Percentiles rank a stretch among this genome's conserved stretches.
These are phyloP conservation scores for Fusarium kyushuense DNA, from an alignment of 2,329 filamentous ascomycete genomes.

Conservation along the genomic window DNA sequence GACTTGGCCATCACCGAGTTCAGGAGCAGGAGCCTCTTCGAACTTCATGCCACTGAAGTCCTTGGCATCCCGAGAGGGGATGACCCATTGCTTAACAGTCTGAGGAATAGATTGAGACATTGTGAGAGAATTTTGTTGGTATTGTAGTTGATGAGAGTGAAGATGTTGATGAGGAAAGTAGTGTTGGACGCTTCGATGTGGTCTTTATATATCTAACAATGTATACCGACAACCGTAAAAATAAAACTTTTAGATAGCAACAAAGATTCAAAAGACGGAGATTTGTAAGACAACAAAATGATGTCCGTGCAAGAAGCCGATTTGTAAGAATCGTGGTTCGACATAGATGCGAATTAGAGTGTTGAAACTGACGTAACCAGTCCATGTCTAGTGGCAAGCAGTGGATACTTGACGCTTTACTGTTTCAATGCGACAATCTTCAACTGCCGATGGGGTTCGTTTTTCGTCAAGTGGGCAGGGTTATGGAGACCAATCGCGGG, in stretches of 20 bases:
- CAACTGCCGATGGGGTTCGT: conserved; percentile 14
- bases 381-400: background rate
- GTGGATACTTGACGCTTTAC: conserved; percentile 30
- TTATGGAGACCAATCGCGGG: conserved; percentile 23
- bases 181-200: background rate
- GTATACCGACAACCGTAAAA: background rate
- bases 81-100: conserved; percentile 68
- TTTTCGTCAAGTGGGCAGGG: background rate
- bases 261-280: conserved; percentile 10
- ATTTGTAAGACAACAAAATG: conserved; percentile 19
- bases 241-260: background rate
- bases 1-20: conserved; percentile 76
- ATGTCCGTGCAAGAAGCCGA: conserved; percentile 24
- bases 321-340: conserved; percentile 31
- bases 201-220: conserved; percentile 16
- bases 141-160: background rate
- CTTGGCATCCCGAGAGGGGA: conserved; percentile 56
- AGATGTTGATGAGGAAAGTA: background rate
- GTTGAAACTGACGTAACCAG: conserved; percentile 32
- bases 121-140: conserved; percentile 1
- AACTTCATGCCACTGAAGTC: conserved; percentile 71
- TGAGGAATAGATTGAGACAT: conserved; percentile 49
- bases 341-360: background rate
- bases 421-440: background rate
- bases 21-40: conserved; percentile 67